Evolutionary conservation across 129 eudicot species (phyloP), one percentile per base, ranked within the genome.

Genomic region (Calendula officinalis): DNA sequence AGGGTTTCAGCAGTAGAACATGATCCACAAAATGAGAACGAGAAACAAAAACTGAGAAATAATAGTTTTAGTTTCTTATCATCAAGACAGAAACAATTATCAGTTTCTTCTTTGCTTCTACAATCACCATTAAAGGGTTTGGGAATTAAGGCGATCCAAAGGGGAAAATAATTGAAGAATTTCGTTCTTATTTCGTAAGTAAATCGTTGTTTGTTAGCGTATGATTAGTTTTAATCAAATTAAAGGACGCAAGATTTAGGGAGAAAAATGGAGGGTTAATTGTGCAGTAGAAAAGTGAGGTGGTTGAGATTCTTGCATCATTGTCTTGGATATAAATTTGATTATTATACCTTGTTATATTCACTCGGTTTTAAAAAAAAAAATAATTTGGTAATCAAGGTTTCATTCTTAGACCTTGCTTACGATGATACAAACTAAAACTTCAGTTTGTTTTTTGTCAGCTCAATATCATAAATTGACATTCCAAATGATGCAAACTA

Each of bases 41-140:
- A 85, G 71, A 89, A 85, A 71, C 87, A 77, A 76, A 83, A 71
- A 74, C 83, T 89, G 36, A 78, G 85, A 67, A 85, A 80, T 64
- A 34, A 14, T 56, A 64, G 81, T 55, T 82, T 85, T 65, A 73
- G 81, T 51, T 81, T 90, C 75, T 66, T 89, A 8, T 89, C 94
- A 0, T 89, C 94, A 15, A 80, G 95, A 68, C 95, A 85, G 49
- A 89, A 67, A 64, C 97, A 83, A 64, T 56, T 89, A 38, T 86
- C 91, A 1, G 69, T 83, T 44, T 87, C 97, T 36, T 86, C 95
- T 1, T 69, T 89, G 76, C 73, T 89, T 66, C 42, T 89, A 33
- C 90, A 81, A 33, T 89, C 97, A 3, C 97, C 97, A 0, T 78
- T 85, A 14, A 89, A 85, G 71, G 86, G 94, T 44, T 4, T 77